Base-by-base conservation (phyloP, 257 asterid genomes). In the Solanum piurae region DNA sequence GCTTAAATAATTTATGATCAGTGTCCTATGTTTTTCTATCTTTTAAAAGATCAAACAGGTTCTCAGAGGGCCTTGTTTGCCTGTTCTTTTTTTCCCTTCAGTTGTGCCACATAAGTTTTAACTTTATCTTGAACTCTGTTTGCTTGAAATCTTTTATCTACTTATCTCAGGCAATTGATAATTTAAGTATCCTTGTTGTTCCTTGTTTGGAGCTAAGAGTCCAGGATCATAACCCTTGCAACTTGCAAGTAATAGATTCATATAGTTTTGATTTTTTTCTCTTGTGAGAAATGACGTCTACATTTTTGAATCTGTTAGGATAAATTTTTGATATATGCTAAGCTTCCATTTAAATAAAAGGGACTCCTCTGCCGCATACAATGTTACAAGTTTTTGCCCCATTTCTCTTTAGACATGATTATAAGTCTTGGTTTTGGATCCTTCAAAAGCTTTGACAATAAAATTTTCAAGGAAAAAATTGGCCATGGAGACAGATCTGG, bases 41-140 rank as follows among this genome's bases (percentile, higher is more conserved):
- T 87, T 74, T 49, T 44, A 44, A 36, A 71, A 69, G 46, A 44
- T 86, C 80, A 12, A 16, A 86, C 44, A 38, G 25, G 44, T 46
- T 14, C 69, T 71, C 58, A 62, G 18, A 66, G 60, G 87, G n/a
- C 42, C 86, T 64, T 89, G 76, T 83, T 90, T 89, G 55, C 31
- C 66, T 82, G 71, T 44, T 38, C n/a, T 69, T 21, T 11, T 40
- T 44, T 68, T 12, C 34, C 36, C 3, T 60, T 82, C 9, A 14
- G 34, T 86, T 86, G 29, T 88, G 88, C 73, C 40, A 91, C 11
- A 49, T 12, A 49, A 49, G 20, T 46, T 82, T 44, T 4, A 44
- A 76, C 60, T 76, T 20, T 46, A 31, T 82, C 69, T 82, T 49
- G 42, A 82, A 82, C 68, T 80, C 29, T 80, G 44, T 49, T 29